Conservation (phyloP, 2,329 filamentous ascomycete genomes). For the Endoconidiophora laricicola region DNA sequence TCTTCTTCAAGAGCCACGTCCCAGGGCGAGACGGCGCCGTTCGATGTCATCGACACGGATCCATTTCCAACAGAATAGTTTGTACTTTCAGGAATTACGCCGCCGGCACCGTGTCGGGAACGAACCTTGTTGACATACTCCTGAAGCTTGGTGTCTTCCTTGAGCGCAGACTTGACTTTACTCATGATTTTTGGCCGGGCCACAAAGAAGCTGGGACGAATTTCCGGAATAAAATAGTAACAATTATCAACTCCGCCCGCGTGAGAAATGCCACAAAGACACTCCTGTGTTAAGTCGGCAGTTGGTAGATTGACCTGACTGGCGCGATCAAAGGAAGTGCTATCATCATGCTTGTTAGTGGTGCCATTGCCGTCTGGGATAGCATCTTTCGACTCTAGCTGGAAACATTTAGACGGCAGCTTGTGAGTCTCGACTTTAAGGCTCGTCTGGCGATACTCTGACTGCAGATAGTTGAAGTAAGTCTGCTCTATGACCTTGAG, state of each 20-base stretch:
- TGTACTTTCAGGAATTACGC: neutral
- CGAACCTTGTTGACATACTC: constrained; percentile 8
- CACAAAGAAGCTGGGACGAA: constrained; percentile 3
- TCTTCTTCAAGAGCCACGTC: neutral
- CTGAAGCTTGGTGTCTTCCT: neutral
- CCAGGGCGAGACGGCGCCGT: neutral
- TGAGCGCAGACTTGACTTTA: neutral
- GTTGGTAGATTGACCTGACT: neutral
- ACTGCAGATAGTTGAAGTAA: constrained; percentile 2
- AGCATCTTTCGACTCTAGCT: neutral
- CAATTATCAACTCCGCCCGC: constrained; percentile 7
- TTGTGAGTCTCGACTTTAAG: constrained; percentile 2
- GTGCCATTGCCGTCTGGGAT: neutral
- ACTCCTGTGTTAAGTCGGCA: constrained; percentile 5
- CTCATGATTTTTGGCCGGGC: neutral
- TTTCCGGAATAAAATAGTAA: constrained; percentile 10
- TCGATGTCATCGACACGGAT: no score
- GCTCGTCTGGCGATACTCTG: constrained; percentile 8
- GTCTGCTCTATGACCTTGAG: constrained; percentile 8
- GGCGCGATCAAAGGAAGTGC: neutral
- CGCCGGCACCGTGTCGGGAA: neutral
- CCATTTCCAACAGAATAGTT: no score
- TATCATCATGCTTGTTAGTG: neutral
- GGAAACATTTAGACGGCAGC: no score
- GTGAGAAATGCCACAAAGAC: constrained; percentile 9